phyloP scores from a whole-genome alignment of 805 yeast genomes.

The Lipomyces mesembrius region DNA sequence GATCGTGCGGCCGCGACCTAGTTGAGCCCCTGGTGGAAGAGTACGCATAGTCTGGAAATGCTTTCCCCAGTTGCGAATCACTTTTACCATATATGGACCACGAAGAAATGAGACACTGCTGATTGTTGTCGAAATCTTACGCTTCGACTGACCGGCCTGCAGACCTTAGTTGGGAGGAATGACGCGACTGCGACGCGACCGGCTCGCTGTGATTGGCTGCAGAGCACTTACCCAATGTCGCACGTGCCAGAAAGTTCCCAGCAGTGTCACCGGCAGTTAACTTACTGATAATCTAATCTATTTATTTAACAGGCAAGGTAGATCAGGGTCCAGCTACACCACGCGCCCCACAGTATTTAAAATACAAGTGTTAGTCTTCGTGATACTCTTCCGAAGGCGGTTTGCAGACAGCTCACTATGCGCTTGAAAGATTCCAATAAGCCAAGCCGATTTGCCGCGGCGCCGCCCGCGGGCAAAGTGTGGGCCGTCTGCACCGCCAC shows the following conservation, averaged over 20 bases:
- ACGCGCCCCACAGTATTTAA: neutral
- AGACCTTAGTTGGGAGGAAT: neutral
- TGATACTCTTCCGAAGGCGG: neutral
- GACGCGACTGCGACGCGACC: constrained; percentile 20
- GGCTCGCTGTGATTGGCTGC: constrained; percentile 13
- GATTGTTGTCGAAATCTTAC: neutral
- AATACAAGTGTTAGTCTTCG: neutral
- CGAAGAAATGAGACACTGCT: constrained; percentile 1
- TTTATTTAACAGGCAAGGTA: neutral
- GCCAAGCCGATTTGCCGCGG: no score
- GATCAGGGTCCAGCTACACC: neutral
- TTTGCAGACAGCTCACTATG: neutral
- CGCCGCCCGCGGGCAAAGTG: no score
- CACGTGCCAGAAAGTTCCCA: no score
- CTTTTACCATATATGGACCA: neutral
- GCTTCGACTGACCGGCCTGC: neutral
- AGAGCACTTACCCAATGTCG: no score
- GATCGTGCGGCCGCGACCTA: neutral
- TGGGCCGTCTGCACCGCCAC: no score
- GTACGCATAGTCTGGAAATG: neutral
- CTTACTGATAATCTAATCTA: no score
- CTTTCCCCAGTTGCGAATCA: neutral
- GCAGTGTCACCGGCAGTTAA: no score
- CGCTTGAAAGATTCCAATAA: no score
- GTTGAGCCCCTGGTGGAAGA: constrained; percentile 3